A percentile compares a stretch with the other conserved stretches of the same genome.
Conservation (phyloP, 2,329 filamentous ascomycete genomes). For the Monilinia vaccinii-corymbosi region DNA sequence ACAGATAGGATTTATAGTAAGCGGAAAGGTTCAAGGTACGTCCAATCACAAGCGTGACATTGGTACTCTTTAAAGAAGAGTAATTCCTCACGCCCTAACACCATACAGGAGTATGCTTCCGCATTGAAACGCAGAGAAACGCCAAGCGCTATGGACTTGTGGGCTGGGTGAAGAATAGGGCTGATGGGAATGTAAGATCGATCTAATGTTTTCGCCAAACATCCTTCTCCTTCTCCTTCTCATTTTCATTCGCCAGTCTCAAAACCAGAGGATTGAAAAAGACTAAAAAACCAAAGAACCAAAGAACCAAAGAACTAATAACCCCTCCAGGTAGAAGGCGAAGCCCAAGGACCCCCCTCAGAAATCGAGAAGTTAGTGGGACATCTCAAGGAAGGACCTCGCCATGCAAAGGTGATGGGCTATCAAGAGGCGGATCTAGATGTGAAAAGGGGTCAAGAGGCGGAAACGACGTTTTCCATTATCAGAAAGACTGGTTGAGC, state of each 20-base stretch:
- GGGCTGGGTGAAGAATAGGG: slow-evolving; percentile 54
- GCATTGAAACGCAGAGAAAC: slow-evolving; percentile 44
- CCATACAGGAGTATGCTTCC: background rate
- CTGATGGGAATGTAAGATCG: slow-evolving; percentile 41
- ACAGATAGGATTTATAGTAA: slow-evolving; percentile 3
- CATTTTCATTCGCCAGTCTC: too few species aligned
- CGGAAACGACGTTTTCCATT: background rate
- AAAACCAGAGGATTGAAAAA: too few species aligned
- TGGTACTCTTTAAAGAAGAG: background rate
- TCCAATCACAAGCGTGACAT: background rate
- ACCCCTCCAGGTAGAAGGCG: slow-evolving; percentile 64
- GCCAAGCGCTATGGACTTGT: slow-evolving; percentile 43
- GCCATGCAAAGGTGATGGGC: slow-evolving; percentile 61
- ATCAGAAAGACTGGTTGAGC: background rate
- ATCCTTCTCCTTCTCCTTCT: background rate
- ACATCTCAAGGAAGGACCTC: slow-evolving; percentile 66
- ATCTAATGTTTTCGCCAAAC: background rate
- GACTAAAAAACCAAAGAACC: too few species aligned
- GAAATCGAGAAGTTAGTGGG: slow-evolving; percentile 61
- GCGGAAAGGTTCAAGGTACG: slow-evolving; percentile 1
- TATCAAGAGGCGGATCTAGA: slow-evolving; percentile 62
- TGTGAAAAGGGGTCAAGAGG: slow-evolving; percentile 52
- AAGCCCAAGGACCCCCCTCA: slow-evolving; percentile 68
- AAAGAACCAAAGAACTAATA: background rate
- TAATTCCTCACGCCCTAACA: background rate